These are phyloP conservation scores for Hericium rajendrae DNA, from an alignment of 768 basidiomycete genomes.

Conservation along the genomic window DNA sequence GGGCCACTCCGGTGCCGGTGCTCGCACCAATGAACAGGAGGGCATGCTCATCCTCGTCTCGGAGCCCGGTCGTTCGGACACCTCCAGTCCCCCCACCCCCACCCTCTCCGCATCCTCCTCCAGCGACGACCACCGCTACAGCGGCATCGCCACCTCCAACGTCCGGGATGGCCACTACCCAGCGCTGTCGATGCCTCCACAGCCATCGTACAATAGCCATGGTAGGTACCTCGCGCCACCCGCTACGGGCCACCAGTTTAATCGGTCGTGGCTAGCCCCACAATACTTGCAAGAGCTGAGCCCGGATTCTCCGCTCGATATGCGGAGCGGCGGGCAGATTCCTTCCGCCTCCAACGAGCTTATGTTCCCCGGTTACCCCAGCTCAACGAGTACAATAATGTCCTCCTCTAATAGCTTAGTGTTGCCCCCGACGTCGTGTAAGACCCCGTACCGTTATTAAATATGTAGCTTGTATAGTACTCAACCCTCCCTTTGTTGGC, in stretches of 20 bases:
- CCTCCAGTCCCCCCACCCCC: slow-evolving; percentile 31
- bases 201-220: slow-evolving; percentile 11
- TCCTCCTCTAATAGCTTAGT: slow-evolving; percentile 45
- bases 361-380: slow-evolving; percentile 11
- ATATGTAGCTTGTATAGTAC: slow-evolving; percentile 58
- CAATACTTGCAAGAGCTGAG: background rate
- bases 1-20: slow-evolving; percentile 67
- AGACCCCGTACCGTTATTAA: slow-evolving; percentile 65
- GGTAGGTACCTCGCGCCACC: slow-evolving; percentile 8
- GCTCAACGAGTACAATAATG: slow-evolving; percentile 27
- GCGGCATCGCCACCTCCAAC: slow-evolving; percentile 22
- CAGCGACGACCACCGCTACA: slow-evolving; percentile 27
- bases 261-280: background rate
- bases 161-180: slow-evolving; percentile 22
- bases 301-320: background rate
- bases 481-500: slow-evolving; percentile 50
- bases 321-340: slow-evolving; percentile 2
- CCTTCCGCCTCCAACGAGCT: slow-evolving; percentile 8
- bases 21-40: slow-evolving; percentile 46
- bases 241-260: slow-evolving; percentile 12
- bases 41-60: slow-evolving; percentile 44
- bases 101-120: slow-evolving; percentile 38
- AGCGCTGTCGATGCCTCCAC: slow-evolving; percentile 15
- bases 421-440: slow-evolving; percentile 41
- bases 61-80: slow-evolving; percentile 25